phyloP scores from a whole-genome alignment of 208 protist species.

The Trypanosoma scelopori region DNA sequence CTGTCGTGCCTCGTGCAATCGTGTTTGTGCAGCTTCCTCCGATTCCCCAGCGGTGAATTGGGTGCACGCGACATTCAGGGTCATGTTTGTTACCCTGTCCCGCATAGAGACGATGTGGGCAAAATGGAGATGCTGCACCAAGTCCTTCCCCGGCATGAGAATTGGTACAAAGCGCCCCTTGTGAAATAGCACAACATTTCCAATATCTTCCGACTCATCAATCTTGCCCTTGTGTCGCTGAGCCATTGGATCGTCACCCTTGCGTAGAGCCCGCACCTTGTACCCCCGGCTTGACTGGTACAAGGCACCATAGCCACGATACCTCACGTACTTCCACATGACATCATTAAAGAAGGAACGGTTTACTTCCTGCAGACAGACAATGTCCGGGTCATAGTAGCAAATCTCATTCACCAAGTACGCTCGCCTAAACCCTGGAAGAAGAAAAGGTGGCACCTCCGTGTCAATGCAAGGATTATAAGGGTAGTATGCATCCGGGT shows the following conservation, averaged over 20 bases:
- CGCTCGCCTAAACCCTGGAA: slow-evolving; percentile 47
- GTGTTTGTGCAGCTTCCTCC: slow-evolving; percentile 43
- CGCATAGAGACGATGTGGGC: slow-evolving; percentile 70
- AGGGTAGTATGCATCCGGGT: slow-evolving; percentile 34
- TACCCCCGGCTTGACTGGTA: slow-evolving; percentile 80
- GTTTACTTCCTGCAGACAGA: slow-evolving; percentile 84
- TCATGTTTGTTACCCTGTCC: slow-evolving; percentile 85
- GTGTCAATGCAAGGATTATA: slow-evolving; percentile 49
- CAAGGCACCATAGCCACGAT: slow-evolving; percentile 72
- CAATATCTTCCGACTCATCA: slow-evolving; percentile 67
- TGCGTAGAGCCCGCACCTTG: slow-evolving; percentile 50
- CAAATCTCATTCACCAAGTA: slow-evolving; percentile 61
- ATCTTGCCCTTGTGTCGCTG: slow-evolving; percentile 52
- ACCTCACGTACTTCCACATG: slow-evolving; percentile 70
- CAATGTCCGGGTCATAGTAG: slow-evolving; percentile 78
- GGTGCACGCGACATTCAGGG: slow-evolving; percentile 59
- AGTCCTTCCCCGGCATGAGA: slow-evolving; percentile 74
- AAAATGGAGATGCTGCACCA: slow-evolving; percentile 66
- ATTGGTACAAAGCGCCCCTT: slow-evolving; percentile 82
- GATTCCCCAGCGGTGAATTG: slow-evolving; percentile 76
- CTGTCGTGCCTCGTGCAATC: slow-evolving; percentile 61
- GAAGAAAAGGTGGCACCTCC: slow-evolving; percentile 66
- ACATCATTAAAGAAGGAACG: slow-evolving; percentile 65
- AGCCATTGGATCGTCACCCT: slow-evolving; percentile 42
- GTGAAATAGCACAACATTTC: slow-evolving; percentile 86